These are phyloP conservation scores for Purpureocillium takamizusanense DNA, from an alignment of 2,329 filamentous ascomycete genomes.

Conservation along the genomic window DNA sequence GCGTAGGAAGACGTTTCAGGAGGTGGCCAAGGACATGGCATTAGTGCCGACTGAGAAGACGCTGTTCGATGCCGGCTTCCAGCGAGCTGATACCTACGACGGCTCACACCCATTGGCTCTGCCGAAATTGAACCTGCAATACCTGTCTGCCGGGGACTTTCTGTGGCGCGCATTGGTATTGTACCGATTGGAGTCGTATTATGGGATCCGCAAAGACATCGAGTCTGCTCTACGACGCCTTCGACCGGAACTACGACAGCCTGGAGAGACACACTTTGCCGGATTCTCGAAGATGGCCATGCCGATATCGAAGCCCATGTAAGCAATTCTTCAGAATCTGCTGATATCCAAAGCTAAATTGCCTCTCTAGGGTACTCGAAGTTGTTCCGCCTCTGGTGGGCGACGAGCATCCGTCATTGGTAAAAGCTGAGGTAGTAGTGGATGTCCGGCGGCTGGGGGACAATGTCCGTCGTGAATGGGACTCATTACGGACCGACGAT, in stretches of 20 bases:
- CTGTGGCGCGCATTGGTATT: slow-evolving; percentile 90
- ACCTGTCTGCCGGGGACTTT: slow-evolving; percentile 90
- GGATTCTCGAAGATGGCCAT: slow-evolving; percentile 91
- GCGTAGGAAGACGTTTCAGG: slow-evolving; percentile 72
- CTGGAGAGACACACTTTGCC: slow-evolving; percentile 63
- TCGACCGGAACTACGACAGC: slow-evolving; percentile 55
- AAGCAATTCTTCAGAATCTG: slow-evolving; percentile 11
- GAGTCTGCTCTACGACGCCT: slow-evolving; percentile 74
- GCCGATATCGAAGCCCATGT: slow-evolving; percentile 71
- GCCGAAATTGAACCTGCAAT: slow-evolving; percentile 92
- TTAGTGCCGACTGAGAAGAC: slow-evolving; percentile 76
- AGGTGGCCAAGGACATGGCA: slow-evolving; percentile 59
- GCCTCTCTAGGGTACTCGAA: slow-evolving; percentile 57
- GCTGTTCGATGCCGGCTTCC: slow-evolving; percentile 69
- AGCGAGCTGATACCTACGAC: slow-evolving; percentile 79
- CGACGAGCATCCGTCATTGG: slow-evolving; percentile 70
- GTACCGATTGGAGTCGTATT: slow-evolving; percentile 86
- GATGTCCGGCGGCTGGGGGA: slow-evolving; percentile 75
- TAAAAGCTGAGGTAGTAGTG: slow-evolving; percentile 77
- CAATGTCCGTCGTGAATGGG: slow-evolving; percentile 77
- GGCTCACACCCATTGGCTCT: slow-evolving; percentile 80
- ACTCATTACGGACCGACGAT: slow-evolving; percentile 76
- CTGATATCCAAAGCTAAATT: not conserved
- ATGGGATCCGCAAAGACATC: slow-evolving; percentile 85
- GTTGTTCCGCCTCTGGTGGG: slow-evolving; percentile 77